Percentiles rank a stretch among this genome's conserved stretches.
These are phyloP conservation scores for Paramecium sonneborni DNA, from an alignment of 73 alveolate genomes.

Conservation along the genomic window DNA sequence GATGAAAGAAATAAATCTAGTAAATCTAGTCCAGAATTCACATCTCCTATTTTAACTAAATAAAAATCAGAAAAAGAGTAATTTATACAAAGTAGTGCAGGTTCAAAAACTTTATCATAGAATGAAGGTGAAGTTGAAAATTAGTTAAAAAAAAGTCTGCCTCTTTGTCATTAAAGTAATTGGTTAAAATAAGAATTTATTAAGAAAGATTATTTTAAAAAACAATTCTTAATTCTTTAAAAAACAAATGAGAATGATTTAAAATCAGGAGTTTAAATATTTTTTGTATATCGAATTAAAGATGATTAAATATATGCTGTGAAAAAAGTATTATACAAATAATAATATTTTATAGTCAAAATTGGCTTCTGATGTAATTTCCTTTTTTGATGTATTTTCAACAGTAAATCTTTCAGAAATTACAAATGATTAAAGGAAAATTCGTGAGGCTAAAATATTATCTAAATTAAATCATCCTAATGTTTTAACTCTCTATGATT, in stretches of 20 bases:
- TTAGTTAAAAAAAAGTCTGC: not conserved
- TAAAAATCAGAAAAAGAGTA: not conserved
- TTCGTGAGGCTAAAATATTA: conserved; percentile 39
- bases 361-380: not conserved
- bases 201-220: conserved; percentile 8
- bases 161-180: conserved; percentile 32
- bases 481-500: conserved; percentile 22
- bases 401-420: conserved; percentile 39
- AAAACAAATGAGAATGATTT: conserved; percentile 46
- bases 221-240: not conserved
- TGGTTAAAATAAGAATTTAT: conserved; percentile 38
- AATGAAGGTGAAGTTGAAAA: not conserved
- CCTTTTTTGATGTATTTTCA: conserved; percentile 38
- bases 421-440: conserved; percentile 29
- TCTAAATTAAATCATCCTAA: conserved; percentile 40
- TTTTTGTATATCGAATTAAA: conserved; percentile 6
- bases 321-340: not conserved
- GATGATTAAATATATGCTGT: conserved; percentile 56
- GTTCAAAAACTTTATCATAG: not conserved
- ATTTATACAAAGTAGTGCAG: not conserved
- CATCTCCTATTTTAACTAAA: not conserved
- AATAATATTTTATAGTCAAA: not conserved
- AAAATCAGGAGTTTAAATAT: conserved; percentile 14
- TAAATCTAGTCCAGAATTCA: not conserved
- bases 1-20: conserved; percentile 9